phyloP scores from a whole-genome alignment of 805 yeast genomes.

The Jamesozyma rosinii region DNA sequence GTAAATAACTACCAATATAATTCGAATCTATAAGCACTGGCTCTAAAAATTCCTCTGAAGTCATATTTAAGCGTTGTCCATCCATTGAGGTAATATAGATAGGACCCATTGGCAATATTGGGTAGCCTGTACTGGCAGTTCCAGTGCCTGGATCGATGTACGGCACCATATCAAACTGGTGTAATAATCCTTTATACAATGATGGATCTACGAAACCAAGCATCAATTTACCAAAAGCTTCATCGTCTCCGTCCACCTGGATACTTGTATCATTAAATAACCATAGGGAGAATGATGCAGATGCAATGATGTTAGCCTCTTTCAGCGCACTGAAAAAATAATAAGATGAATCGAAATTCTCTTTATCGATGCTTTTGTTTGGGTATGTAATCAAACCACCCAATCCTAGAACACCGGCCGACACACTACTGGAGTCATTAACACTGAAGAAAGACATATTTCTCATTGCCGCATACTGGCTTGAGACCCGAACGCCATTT shows the following conservation, averaged over 20 bases:
- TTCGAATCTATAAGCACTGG: slow-evolving; percentile 58
- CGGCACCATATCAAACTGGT: slow-evolving; percentile 43
- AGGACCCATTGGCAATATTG: slow-evolving; percentile 40
- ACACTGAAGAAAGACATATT: slow-evolving; percentile 32
- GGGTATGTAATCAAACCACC: slow-evolving; percentile 26
- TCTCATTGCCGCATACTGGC: slow-evolving; percentile 12
- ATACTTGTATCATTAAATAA: slow-evolving; percentile 18
- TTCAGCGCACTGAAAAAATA: slow-evolving; percentile 31
- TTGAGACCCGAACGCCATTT: background rate
- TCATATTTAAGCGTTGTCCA: slow-evolving; percentile 32
- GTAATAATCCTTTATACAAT: slow-evolving; percentile 39
- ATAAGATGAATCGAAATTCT: slow-evolving; percentile 16
- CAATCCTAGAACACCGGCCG: slow-evolving; percentile 39
- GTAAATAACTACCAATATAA: slow-evolving; percentile 41
- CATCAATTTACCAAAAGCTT: slow-evolving; percentile 32
- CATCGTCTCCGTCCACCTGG: slow-evolving; percentile 1
- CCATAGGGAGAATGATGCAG: slow-evolving; percentile 40
- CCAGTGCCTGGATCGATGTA: slow-evolving; percentile 19
- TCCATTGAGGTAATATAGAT: slow-evolving; percentile 37
- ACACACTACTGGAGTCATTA: slow-evolving; percentile 28
- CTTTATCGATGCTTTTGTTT: slow-evolving; percentile 11
- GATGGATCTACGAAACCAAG: slow-evolving; percentile 52
- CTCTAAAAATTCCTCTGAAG: slow-evolving; percentile 30
- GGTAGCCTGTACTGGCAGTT: slow-evolving; percentile 29
- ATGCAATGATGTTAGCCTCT: slow-evolving; percentile 24